Percentiles rank a stretch among this genome's conserved stretches.
These are phyloP conservation scores for Nitzschia sp. DNA, from an alignment of 108 stramenopile species.

Conservation along the genomic window DNA sequence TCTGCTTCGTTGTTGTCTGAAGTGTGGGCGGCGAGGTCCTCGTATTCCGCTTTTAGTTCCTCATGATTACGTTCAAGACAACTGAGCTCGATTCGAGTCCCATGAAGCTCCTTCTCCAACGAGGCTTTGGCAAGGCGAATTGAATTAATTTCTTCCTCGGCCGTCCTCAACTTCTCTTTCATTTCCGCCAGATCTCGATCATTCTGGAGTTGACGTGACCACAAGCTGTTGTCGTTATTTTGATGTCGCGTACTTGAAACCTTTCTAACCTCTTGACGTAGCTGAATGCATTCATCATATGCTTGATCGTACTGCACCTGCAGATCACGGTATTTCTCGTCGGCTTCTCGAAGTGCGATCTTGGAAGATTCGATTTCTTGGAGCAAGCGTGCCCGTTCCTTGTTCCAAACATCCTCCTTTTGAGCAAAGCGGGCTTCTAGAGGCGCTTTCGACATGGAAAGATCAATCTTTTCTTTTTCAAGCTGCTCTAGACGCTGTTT, in stretches of 20 bases:
- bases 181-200: constrained; percentile 74
- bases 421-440: constrained; percentile 83
- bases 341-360: constrained; percentile 48
- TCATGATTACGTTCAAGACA: constrained; percentile 62
- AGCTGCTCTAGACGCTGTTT: constrained; percentile 71
- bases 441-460: constrained; percentile 86
- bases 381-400: constrained; percentile 63
- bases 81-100: constrained; percentile 67
- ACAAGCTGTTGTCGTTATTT: constrained; percentile 45
- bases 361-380: constrained; percentile 68
- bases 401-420: constrained; percentile 78
- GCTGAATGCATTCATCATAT: constrained; percentile 56
- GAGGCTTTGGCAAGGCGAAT: constrained; percentile 80
- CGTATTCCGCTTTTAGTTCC: constrained; percentile 72
- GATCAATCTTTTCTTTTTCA: constrained; percentile 83
- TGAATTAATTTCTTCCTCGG: constrained; percentile 75
- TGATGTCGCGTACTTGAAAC: constrained; percentile 46
- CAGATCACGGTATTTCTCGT: constrained; percentile 72
- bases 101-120: constrained; percentile 82
- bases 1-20: constrained; percentile 83
- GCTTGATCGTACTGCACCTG: constrained; percentile 63
- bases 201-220: constrained; percentile 69
- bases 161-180: constrained; percentile 65
- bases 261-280: constrained; percentile 66
- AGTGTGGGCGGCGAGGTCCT: constrained; percentile 66